phyloP scores from a whole-genome alignment of 2,329 filamentous ascomycete species.

The Colletotrichum tanaceti region DNA sequence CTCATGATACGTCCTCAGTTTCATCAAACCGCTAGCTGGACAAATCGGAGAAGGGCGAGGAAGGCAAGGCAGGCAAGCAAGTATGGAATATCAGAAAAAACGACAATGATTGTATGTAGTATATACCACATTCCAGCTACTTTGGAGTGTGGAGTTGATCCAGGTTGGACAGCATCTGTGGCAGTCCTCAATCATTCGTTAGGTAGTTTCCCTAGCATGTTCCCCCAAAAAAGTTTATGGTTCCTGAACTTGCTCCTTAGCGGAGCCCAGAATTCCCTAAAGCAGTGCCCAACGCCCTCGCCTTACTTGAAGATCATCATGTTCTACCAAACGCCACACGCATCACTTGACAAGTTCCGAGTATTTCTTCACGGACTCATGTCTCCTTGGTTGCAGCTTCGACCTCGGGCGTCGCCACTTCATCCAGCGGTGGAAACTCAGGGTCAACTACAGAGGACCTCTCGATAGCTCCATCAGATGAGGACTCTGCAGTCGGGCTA shows the following conservation, averaged over 20 bases:
- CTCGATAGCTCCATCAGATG: neutral
- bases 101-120: slow-evolving; percentile 40
- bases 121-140: slow-evolving; percentile 34
- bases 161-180: slow-evolving; percentile 38
- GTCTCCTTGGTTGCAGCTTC: slow-evolving; percentile 12
- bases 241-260: neutral
- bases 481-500: slow-evolving; percentile 15
- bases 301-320: neutral
- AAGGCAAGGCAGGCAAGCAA: slow-evolving; percentile 4
- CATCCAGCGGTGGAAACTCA: slow-evolving; percentile 50
- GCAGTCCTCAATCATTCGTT: slow-evolving; percentile 37
- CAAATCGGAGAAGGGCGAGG: slow-evolving; percentile 7
- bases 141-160: slow-evolving; percentile 37
- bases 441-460: slow-evolving; percentile 48
- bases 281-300: neutral
- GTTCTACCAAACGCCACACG: slow-evolving; percentile 22
- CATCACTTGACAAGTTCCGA: neutral
- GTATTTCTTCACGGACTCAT: neutral
- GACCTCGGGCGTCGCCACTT: slow-evolving; percentile 28
- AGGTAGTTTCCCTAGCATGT: slow-evolving; percentile 36
- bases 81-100: slow-evolving; percentile 40
- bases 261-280: too few species aligned
- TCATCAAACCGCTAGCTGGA: neutral
- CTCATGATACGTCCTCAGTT: slow-evolving; percentile 19
- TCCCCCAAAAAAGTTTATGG: neutral